These are phyloP conservation scores for Nothopassalora personata DNA, from an alignment of 2,329 filamentous ascomycete species.

Conservation along the genomic window DNA sequence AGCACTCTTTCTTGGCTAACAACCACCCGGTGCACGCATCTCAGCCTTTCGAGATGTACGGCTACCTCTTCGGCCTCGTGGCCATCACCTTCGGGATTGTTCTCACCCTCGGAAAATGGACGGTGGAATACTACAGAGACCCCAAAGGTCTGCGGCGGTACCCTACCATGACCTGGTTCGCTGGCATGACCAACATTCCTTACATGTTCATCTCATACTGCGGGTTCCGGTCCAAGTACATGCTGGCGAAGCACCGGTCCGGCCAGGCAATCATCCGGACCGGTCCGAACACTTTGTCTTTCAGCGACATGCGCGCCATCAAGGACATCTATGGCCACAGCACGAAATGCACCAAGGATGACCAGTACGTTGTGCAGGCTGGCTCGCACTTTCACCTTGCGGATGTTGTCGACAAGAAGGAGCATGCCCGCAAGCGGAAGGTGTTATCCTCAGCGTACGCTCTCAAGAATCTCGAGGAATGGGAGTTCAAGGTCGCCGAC, in stretches of 20 bases:
- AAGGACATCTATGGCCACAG: slow-evolving; percentile 38
- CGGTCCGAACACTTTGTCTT: slow-evolving; percentile 45
- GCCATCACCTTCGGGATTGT: slow-evolving; percentile 11
- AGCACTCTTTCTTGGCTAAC: background rate
- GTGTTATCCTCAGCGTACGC: slow-evolving; percentile 37
- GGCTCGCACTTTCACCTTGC: slow-evolving; percentile 34
- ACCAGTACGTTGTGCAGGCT: slow-evolving; percentile 28
- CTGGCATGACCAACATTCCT: slow-evolving; percentile 43
- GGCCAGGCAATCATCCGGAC: slow-evolving; percentile 41
- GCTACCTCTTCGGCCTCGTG: slow-evolving; percentile 15
- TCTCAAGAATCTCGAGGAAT: slow-evolving; percentile 37
- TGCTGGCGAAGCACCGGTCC: slow-evolving; percentile 41
- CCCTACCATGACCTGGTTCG: slow-evolving; percentile 40
- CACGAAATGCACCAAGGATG: slow-evolving; percentile 35
- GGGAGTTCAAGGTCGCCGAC: slow-evolving; percentile 40
- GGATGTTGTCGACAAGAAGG: slow-evolving; percentile 37
- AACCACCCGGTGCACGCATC: background rate
- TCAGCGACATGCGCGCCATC: slow-evolving; percentile 36
- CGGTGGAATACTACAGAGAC: slow-evolving; percentile 39
- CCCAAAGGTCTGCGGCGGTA: slow-evolving; percentile 46
- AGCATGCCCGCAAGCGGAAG: slow-evolving; percentile 38
- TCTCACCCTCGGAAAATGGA: slow-evolving; percentile 18
- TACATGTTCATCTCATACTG: slow-evolving; percentile 41
- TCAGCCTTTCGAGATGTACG: slow-evolving; percentile 16
- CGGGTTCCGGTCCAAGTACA: slow-evolving; percentile 40